Conservation (phyloP, 345 rosid genomes). For the Abelmoschus esculentus region DNA sequence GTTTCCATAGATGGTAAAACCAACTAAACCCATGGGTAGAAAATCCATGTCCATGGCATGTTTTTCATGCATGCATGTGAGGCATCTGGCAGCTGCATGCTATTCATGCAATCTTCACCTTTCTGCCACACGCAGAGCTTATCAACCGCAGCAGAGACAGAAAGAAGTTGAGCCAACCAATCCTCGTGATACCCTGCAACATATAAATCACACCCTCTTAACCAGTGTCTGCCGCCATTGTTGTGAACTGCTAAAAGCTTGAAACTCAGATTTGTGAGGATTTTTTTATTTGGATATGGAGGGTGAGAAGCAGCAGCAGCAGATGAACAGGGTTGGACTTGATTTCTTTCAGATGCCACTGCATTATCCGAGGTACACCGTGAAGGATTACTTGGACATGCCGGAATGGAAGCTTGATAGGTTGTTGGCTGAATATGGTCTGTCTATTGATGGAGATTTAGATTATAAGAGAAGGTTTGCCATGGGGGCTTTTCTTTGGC, state of each 20-base stretch:
- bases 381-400: slow-evolving; percentile 45
- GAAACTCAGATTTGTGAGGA: background rate
- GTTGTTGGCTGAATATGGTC: slow-evolving; percentile 46
- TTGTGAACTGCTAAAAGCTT: background rate
- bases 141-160: background rate
- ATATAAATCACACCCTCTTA: background rate
- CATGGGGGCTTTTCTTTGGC: slow-evolving; percentile 58
- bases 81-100: background rate
- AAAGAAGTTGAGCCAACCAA: slow-evolving; percentile 27
- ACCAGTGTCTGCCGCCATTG: background rate
- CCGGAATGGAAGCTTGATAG: slow-evolving; percentile 52
- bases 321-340: background rate
- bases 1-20: background rate
- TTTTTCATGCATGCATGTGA: background rate
- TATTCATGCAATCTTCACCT: slow-evolving; percentile 4
- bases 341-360: slow-evolving; percentile 51
- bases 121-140: slow-evolving; percentile 22
- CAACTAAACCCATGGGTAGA: background rate
- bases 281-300: slow-evolving; percentile 9
- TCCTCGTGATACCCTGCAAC: slow-evolving; percentile 18
- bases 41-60: background rate
- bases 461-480: slow-evolving; percentile 40
- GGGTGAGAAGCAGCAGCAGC: slow-evolving; percentile 4
- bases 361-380: slow-evolving; percentile 49
- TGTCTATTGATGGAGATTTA: slow-evolving; percentile 30